These are phyloP conservation scores for Camillea tinctor DNA, from an alignment of 2,329 filamentous ascomycete species.

Conservation along the genomic window DNA sequence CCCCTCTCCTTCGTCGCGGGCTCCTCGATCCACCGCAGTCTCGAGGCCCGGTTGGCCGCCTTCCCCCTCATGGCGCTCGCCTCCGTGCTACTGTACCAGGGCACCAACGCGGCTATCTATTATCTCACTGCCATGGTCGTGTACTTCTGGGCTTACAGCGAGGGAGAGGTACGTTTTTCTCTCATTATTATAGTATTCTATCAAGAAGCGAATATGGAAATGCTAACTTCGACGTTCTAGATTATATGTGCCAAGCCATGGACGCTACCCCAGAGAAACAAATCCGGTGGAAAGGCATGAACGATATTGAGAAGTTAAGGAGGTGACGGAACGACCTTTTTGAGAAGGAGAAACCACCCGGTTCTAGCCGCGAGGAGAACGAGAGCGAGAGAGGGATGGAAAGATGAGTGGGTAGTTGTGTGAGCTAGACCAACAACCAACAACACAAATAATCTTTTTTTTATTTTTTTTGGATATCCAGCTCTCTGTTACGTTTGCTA, in stretches of 20 bases:
- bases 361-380: neutral
- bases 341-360: neutral
- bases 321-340: neutral
- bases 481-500: neutral
- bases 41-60: conserved; percentile 80
- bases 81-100: conserved; percentile 82
- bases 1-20: conserved; percentile 77
- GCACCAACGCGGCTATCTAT: conserved; percentile 88
- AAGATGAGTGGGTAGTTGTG: neutral
- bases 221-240: conserved; percentile 36
- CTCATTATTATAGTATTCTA: neutral
- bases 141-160: conserved; percentile 96
- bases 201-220: neutral
- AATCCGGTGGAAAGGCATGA: conserved; percentile 38
- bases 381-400: neutral
- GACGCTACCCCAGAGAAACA: conserved; percentile 61
- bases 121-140: conserved; percentile 81
- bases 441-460: neutral
- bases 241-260: conserved; percentile 68
- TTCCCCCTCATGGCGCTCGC: conserved; percentile 76
- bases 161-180: conserved; percentile 77
- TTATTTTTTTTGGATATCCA: neutral
- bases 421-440: neutral
- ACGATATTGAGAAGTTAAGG: conserved; percentile 30
- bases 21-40: conserved; percentile 75